A percentile compares a stretch with the other conserved stretches of the same genome.
Evolutionary conservation across 345 rosid genomes (phyloP).

Genomic region (Pistacia atlantica): DNA sequence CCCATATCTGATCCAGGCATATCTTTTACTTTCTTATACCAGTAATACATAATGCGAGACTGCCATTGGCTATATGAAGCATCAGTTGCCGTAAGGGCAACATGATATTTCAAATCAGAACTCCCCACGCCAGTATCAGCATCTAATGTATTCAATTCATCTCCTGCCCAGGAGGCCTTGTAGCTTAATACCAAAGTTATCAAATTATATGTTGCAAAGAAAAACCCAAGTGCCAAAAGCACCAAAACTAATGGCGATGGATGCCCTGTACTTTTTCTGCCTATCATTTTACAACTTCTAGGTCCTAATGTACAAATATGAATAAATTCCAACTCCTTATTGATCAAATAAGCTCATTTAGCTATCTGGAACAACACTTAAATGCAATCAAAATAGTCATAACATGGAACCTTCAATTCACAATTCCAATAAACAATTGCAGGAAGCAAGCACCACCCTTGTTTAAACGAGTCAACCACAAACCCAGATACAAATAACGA

Average conservation of each 20-base stretch:
- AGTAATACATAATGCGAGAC: constrained; percentile 74
- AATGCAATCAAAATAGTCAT: constrained; percentile 6
- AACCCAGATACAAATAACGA: constrained; percentile 10
- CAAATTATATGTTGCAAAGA: constrained; percentile 61
- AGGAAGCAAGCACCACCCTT: constrained; percentile 16
- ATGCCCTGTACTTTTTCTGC: constrained; percentile 46
- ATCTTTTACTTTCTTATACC: constrained; percentile 67
- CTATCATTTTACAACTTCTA: constrained; percentile 33
- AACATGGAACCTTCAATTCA: constrained; percentile 12
- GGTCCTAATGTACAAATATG: background rate
- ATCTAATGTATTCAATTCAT: constrained; percentile 27
- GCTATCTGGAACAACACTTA: constrained; percentile 17
- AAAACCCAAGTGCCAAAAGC: constrained; percentile 51
- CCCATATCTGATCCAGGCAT: constrained; percentile 85
- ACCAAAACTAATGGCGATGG: constrained; percentile 51
- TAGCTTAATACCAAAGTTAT: constrained; percentile 38
- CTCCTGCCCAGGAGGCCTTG: constrained; percentile 28
- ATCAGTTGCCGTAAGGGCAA: constrained; percentile 72
- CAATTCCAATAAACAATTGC: constrained; percentile 17
- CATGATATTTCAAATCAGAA: constrained; percentile 46
- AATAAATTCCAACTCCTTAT: constrained; percentile 10
- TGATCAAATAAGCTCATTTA: constrained; percentile 14
- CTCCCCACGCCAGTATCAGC: constrained; percentile 26
- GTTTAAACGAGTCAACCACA: constrained; percentile 11
- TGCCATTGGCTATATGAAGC: constrained; percentile 84